phyloP scores from a whole-genome alignment of 2,329 filamentous ascomycete genomes.

The Rasamsonia emersonii region DNA sequence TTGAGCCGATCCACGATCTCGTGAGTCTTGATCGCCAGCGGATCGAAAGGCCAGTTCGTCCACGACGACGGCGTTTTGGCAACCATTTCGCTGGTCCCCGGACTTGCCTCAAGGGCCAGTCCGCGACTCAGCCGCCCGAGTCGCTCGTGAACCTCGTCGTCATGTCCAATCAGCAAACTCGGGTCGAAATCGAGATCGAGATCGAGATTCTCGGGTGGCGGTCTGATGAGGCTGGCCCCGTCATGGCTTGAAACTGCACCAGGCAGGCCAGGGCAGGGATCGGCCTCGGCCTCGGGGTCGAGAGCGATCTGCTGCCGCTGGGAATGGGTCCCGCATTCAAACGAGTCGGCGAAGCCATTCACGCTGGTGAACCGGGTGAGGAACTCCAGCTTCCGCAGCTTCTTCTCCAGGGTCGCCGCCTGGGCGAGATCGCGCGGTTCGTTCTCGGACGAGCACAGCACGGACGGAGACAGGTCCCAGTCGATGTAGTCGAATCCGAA shows the following conservation, averaged over 20 bases:
- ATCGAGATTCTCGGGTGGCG: no score
- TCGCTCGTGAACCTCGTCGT: no score
- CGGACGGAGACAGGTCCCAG: no score
- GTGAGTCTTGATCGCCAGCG: background rate
- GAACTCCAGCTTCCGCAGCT: no score
- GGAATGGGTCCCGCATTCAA: background rate
- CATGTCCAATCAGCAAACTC: no score
- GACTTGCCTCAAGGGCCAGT: background rate
- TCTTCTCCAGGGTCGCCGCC: no score
- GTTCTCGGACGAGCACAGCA: no score
- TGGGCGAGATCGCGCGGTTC: no score
- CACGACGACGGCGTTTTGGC: background rate
- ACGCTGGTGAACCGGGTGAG: background rate
- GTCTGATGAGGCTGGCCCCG: no score
- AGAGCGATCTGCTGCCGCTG: background rate
- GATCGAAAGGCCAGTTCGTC: background rate
- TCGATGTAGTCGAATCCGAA: no score
- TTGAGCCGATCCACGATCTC: background rate
- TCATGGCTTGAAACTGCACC: no score
- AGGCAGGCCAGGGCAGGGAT: background rate
- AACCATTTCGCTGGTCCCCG: background rate
- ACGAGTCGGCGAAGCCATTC: background rate
- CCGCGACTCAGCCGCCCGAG: background rate
- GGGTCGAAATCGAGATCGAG: no score
- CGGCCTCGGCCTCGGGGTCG: background rate